A percentile compares a stretch with the other conserved stretches of the same genome.
phyloP scores from a whole-genome alignment of 2,329 filamentous ascomycete genomes.

The Ascochyta clinopodiicola region DNA sequence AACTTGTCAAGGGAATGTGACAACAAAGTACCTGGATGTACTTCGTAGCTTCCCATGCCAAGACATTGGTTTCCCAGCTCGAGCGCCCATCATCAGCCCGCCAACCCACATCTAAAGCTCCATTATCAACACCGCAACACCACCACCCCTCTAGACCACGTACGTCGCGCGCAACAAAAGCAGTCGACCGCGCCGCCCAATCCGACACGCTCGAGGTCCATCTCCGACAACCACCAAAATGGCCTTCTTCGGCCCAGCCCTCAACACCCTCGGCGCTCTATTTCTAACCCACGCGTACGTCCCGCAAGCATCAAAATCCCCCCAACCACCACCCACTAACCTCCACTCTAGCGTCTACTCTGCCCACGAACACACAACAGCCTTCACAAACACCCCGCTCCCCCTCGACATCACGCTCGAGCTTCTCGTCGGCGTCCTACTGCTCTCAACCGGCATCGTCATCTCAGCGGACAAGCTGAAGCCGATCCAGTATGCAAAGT shows the following conservation, averaged over 20 bases:
- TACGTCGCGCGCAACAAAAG: background rate
- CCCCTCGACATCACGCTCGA: conserved; percentile 89
- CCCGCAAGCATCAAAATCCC: background rate
- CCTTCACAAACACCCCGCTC: conserved; percentile 65
- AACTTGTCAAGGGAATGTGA: background rate
- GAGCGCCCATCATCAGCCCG: background rate
- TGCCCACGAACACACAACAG: conserved; percentile 85
- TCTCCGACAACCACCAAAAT: conserved; percentile 53
- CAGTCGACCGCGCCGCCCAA: background rate
- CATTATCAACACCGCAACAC: background rate
- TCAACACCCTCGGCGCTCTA: conserved; percentile 77
- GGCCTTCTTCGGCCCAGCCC: conserved; percentile 73
- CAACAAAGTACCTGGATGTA: background rate
- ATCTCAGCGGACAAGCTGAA: conserved; percentile 77
- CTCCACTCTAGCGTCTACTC: conserved; percentile 80
- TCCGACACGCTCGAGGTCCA: background rate
- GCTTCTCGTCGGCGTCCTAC: conserved; percentile 77
- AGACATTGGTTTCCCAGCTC: conserved; percentile 12
- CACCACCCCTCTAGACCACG: background rate
- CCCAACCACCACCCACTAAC: conserved; percentile 19
- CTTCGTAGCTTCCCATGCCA: conserved; percentile 1
- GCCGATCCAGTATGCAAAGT: conserved; percentile 82
- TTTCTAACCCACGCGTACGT: conserved; percentile 87
- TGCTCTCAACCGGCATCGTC: conserved; percentile 86
- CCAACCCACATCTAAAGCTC: background rate